Evolutionary conservation across 768 basidiomycete genomes (phyloP).

Genomic region (Neoboletus magnificus): DNA sequence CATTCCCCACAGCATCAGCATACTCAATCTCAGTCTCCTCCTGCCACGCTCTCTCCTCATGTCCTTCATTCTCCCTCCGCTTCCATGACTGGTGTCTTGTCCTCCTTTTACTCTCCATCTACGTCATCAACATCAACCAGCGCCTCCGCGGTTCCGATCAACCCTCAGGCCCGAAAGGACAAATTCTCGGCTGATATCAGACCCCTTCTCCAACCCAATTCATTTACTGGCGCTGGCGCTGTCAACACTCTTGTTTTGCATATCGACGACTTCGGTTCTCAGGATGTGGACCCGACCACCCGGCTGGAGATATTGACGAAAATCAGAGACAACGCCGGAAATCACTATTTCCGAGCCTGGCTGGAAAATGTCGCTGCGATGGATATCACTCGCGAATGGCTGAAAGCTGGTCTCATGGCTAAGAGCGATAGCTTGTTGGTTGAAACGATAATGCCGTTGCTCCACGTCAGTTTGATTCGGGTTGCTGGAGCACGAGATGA

Average conservation of each 20-base stretch:
- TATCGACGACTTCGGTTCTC: slow-evolving; percentile 57
- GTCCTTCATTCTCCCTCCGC: slow-evolving; percentile 58
- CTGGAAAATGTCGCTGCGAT: slow-evolving; percentile 71
- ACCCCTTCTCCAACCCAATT: slow-evolving; percentile 53
- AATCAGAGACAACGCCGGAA: slow-evolving; percentile 79
- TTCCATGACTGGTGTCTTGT: slow-evolving; percentile 32
- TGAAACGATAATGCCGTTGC: slow-evolving; percentile 81
- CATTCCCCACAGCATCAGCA: slow-evolving; percentile 30
- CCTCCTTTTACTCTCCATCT: slow-evolving; percentile 39
- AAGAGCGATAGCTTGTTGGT: slow-evolving; percentile 53
- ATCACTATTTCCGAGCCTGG: slow-evolving; percentile 87
- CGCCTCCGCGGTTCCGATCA: slow-evolving; percentile 31
- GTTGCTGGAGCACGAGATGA: slow-evolving; percentile 2
- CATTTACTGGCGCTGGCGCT: slow-evolving; percentile 67
- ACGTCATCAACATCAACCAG: slow-evolving; percentile 28
- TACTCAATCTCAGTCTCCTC: slow-evolving; percentile 35
- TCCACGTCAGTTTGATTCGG: slow-evolving; percentile 63
- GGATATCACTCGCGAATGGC: slow-evolving; percentile 79
- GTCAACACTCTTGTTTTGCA: slow-evolving; percentile 58
- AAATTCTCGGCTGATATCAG: slow-evolving; percentile 50
- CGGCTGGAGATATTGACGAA: slow-evolving; percentile 76
- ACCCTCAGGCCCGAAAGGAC: slow-evolving; percentile 53
- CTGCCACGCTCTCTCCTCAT: slow-evolving; percentile 68
- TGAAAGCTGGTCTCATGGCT: slow-evolving; percentile 63
- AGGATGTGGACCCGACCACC: slow-evolving; percentile 60